Conservation (phyloP, 2,329 filamentous ascomycete genomes). For the Sphaceloma murrayae region DNA sequence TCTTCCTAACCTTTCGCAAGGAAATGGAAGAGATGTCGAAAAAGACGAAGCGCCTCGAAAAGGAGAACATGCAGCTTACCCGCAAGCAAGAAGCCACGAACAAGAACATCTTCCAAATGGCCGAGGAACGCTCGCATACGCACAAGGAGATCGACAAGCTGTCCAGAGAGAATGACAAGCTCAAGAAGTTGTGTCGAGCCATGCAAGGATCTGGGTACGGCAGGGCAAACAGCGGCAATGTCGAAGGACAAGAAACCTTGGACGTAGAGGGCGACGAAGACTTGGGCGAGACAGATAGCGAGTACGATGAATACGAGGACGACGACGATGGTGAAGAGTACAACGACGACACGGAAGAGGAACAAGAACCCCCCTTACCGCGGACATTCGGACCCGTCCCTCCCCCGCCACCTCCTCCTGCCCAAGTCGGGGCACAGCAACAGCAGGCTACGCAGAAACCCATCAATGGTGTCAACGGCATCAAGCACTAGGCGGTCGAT, state of each 20-base stretch:
- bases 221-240: slow-evolving; percentile 22
- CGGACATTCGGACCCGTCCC: slow-evolving; percentile 38
- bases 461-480: slow-evolving; percentile 24
- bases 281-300: slow-evolving; percentile 50
- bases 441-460: slow-evolving; percentile 24
- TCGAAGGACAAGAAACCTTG: slow-evolving; percentile 23
- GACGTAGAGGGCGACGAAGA: slow-evolving; percentile 32
- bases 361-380: slow-evolving; percentile 27
- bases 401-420: slow-evolving; percentile 40
- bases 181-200: slow-evolving; percentile 87
- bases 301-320: slow-evolving; percentile 49
- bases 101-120: slow-evolving; percentile 94
- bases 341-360: slow-evolving; percentile 53
- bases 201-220: slow-evolving; percentile 93
- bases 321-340: slow-evolving; percentile 56
- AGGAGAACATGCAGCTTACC: slow-evolving; percentile 85
- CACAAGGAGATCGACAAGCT: slow-evolving; percentile 69
- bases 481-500: slow-evolving; percentile 21
- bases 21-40: slow-evolving; percentile 99
- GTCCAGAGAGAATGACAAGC: slow-evolving; percentile 76
- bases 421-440: slow-evolving; percentile 14
- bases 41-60: slow-evolving; percentile 93
- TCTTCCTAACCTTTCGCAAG: slow-evolving; percentile 93
- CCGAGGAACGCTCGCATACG: slow-evolving; percentile 73
- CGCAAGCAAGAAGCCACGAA: slow-evolving; percentile 90